Base-by-base conservation (phyloP, 768 basidiomycete genomes). In the Polyporus arcularius region DNA sequence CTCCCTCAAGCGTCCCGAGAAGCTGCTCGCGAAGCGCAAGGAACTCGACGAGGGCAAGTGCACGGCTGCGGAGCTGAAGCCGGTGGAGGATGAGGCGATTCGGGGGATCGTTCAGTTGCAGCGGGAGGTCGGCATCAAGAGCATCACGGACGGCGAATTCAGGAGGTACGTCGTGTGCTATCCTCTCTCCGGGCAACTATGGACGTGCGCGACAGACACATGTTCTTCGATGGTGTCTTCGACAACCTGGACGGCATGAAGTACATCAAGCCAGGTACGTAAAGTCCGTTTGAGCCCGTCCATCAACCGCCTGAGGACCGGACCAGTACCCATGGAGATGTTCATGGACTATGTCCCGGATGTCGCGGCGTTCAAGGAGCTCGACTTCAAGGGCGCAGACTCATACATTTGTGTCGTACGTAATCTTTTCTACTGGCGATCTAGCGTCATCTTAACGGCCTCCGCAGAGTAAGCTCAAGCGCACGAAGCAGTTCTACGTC, bases 171-270 rank as follows among this genome's bases (percentile, higher is more conserved):
- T 57, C 43, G 21, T 30, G 16, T 4, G 16, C 6, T 16, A 30
- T 10, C 31, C 14, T 15, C 12, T 1, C n/a, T 26, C 12, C 7
- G 45, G 28, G 10, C 5, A 28, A 7, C 26, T 21, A 35, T 46
- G 9, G 16, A 52, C 15, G 10, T 2, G 2, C 4, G 32, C 11
- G 16, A 21, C 68, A 86, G 86, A 65, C 76, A 76, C 47, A 74
- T 80, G 72, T 88, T 85, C 70, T 87, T 78, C 57, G 84, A 88
- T 48, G 87, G 87, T 18, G 84, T 88, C 32, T 87, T 87, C 69
- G 81, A 88, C 66, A 85, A 81, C 55, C 71, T 90, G 42, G 82
- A 85, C 52, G 87, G 87, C 50, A 87, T 88, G 83, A 77, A 76
- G 52, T 74, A 72, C 60, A 73, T 85, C 54, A 54, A 57, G 49